phyloP scores from a whole-genome alignment of 768 basidiomycete species.

The Coprinopsis cinerea region DNA sequence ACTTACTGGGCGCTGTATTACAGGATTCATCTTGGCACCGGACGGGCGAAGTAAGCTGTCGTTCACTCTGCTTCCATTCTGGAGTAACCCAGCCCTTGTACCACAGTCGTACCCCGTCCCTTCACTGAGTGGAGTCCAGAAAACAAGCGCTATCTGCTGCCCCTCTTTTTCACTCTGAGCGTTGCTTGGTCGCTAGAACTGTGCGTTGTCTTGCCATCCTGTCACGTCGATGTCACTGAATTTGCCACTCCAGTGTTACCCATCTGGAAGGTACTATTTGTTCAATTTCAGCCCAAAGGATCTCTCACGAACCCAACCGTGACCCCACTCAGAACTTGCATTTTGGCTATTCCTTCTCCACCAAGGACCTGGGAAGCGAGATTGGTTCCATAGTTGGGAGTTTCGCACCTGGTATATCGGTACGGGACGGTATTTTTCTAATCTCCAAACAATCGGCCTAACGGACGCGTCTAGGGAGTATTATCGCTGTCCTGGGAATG shows the following conservation, averaged over 20 bases:
- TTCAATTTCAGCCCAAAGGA: too few relatives aligned
- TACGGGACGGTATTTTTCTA: slow-evolving; percentile 21
- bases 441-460: neutral
- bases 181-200: slow-evolving; percentile 73
- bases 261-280: slow-evolving; percentile 65
- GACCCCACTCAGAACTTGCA: slow-evolving; percentile 14
- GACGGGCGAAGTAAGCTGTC: slow-evolving; percentile 27
- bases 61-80: neutral
- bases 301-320: neutral
- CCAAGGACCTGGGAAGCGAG: slow-evolving; percentile 62
- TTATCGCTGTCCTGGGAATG: slow-evolving; percentile 62
- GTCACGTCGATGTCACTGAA: slow-evolving; percentile 3
- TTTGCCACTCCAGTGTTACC: slow-evolving; percentile 45
- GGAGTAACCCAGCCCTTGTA: slow-evolving; percentile 5
- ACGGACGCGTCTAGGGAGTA: slow-evolving; percentile 43
- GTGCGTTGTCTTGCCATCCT: slow-evolving; percentile 30
- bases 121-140: slow-evolving; percentile 40
- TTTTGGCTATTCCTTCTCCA: slow-evolving; percentile 83
- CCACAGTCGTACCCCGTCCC: slow-evolving; percentile 53
- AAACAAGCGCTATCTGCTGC: slow-evolving; percentile 53
- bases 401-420: slow-evolving; percentile 68
- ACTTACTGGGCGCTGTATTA: neutral
- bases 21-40: slow-evolving; percentile 35
- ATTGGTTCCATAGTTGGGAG: slow-evolving; percentile 81
- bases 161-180: slow-evolving; percentile 66